Base-by-base conservation (phyloP, 116 monocot genomes). In the Iris pallida region DNA sequence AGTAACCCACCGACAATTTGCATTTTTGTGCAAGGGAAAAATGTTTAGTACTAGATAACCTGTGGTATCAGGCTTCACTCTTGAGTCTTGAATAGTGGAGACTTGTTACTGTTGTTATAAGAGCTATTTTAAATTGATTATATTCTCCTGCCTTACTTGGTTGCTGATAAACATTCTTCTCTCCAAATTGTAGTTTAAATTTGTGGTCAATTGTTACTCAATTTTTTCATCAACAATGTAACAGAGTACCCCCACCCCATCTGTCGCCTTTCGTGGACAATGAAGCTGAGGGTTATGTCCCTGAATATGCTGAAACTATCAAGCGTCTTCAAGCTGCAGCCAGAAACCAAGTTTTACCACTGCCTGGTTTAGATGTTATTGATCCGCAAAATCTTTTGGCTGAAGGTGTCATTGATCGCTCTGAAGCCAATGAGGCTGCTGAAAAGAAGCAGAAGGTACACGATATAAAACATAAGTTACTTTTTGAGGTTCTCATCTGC, bases 251-350 rank as follows among this genome's bases (percentile, higher is more conserved):
- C 57, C 98, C 98, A 51, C 90, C 98, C 45, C 98, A 98, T 82
- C 69, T 93, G 64, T 98, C 93, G 15, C 98, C 98, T 55, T 98
- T 98, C 84, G 86, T 98, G 14, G 93, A 98, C 74, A 81, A 98
- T 59, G 93, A 93, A 45, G 85, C 81, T 20, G 93, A 98, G 81
- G 93, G 93, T 13, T 93, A 98, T 76, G 68, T 93, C 73, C 93
- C 93, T 56, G 98, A 98, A 44, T 93, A 92, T 73, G 98, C 92
- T 11, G 92, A 98, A 61, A 80, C 83, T 10, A 98, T 98, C 54
- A 90, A 88, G 69, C 71, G 84, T 19, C 72, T 92, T 13, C 85
- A 92, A 83, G 73, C 77, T 72, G 83, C 92, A 72, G 85, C 93
- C 14, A 83, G 44, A 62, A 90, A 78, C 40, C 75, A 87, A 55